A percentile compares a stretch with the other conserved stretches of the same genome.
These are phyloP conservation scores for Neofusicoccum umdonicola DNA, from an alignment of 2,329 filamentous ascomycete genomes.

Conservation along the genomic window DNA sequence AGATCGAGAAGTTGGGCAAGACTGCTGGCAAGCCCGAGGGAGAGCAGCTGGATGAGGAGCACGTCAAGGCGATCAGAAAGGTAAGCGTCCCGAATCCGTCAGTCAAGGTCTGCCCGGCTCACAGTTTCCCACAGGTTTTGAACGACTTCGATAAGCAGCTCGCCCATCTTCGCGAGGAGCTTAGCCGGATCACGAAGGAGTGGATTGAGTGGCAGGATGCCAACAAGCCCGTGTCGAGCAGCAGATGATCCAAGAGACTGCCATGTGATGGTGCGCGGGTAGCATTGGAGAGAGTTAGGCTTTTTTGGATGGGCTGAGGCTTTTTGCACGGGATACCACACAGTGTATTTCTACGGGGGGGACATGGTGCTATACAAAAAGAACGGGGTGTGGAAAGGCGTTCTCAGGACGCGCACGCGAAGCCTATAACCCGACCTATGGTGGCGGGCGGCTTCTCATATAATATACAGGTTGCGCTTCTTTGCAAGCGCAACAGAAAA, in stretches of 20 bases:
- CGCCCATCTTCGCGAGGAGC: constrained; percentile 67
- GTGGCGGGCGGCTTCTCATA: neutral
- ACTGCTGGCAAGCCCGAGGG: constrained; percentile 47
- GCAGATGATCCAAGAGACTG: constrained; percentile 1
- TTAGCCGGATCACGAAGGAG: constrained; percentile 58
- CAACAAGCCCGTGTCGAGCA: constrained; percentile 1
- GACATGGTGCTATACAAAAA: constrained; percentile 9
- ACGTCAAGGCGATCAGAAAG: constrained; percentile 71
- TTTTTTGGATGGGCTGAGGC: constrained; percentile 4
- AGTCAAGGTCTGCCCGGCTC: constrained; percentile 14
- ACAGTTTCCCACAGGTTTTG: constrained; percentile 57
- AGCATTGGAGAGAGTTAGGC: constrained; percentile 8
- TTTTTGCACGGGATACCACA: constrained; percentile 14
- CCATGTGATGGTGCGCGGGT: neutral
- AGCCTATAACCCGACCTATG: neutral
- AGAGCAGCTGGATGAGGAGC: constrained; percentile 65
- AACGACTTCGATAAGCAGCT: constrained; percentile 81
- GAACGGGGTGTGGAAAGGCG: constrained; percentile 7
- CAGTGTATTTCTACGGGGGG: constrained; percentile 13
- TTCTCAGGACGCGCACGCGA: neutral
- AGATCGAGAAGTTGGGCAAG: constrained; percentile 66
- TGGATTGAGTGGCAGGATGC: constrained; percentile 54
- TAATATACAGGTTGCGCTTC: constrained; percentile 5
- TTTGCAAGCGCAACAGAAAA: neutral
- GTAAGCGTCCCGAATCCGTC: constrained; percentile 44